A percentile compares a stretch with the other conserved stretches of the same genome.
Conservation (phyloP, 176 grass and related monocot species). For the Oryza nivara region DNA sequence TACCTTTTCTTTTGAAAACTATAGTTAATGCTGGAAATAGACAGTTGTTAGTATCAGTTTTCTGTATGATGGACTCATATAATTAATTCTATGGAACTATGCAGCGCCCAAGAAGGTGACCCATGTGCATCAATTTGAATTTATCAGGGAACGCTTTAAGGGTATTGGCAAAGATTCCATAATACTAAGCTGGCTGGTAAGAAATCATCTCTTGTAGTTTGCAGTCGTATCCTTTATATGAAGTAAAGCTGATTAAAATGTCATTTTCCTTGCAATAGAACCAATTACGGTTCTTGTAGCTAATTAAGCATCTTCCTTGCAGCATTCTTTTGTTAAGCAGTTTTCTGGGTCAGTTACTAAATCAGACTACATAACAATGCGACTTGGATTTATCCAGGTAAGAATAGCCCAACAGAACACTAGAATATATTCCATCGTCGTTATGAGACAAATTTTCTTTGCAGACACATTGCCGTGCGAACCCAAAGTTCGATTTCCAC, state of each 20-base stretch:
- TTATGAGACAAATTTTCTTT: background rate
- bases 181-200: conserved; percentile 86
- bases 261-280: background rate
- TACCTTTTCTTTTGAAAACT: background rate
- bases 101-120: conserved; percentile 60
- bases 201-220: conserved; percentile 34
- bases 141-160: conserved; percentile 81
- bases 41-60: background rate
- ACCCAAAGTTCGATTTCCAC: conserved; percentile 88
- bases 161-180: conserved; percentile 67
- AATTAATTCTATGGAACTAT: background rate
- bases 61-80: background rate
- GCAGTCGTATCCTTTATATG: background rate
- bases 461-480: conserved; percentile 81
- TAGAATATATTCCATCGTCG: background rate
- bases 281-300: background rate
- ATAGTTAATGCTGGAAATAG: background rate
- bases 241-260: background rate
- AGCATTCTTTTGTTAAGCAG: conserved; percentile 92
- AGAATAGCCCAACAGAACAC: background rate
- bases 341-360: conserved; percentile 74
- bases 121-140: conserved; percentile 74
- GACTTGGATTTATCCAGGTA: conserved; percentile 78
- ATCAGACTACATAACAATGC: conserved; percentile 82
- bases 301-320: conserved; percentile 30